Base-by-base conservation (phyloP, 2,329 filamentous ascomycete species). In the Microascus cirrosus region DNA sequence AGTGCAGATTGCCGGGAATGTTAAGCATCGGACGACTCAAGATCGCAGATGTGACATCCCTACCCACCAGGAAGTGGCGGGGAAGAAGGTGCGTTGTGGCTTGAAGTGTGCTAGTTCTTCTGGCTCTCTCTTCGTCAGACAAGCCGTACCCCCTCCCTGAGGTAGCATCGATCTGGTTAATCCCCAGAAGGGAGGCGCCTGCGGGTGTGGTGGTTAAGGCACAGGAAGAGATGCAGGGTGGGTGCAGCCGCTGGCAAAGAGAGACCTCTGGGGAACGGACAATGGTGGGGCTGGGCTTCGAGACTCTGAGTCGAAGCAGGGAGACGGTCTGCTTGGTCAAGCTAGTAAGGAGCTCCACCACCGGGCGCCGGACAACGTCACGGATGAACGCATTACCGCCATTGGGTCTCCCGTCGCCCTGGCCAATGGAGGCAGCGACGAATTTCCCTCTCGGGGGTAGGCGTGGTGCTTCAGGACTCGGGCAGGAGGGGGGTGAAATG, bases 381-480 rank as follows among this genome's bases (percentile, higher is more conserved):
- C 55, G 55, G 55, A 39, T 53, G 55, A 53, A 57, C 48, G 55
- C 55, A 52, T 57, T 22, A 36, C 55, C 55, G 48, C 52, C 35
- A 48, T 32, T 52, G 55, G 36, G 28, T 32, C 55, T 57, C 18
- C 25, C 32, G 36, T 36, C 12, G 48, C 15, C 34, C 24, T 20
- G 35, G 34, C 55, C 55, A 57, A 57, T 53, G 48, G 45, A 39
- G 52, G 48, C 32, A 12, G 18, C 24, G 36, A 15, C 28, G 55
- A 45, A n/a, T n/a, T 52, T n/a, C 55, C 48, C 55, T 52, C 25
- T 52, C 34, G 39, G 5, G 28, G 28, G 20, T 10, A n/a, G 32
- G 50, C 36, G 55, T 24, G 28, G 34, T 52, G 28, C 28, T 39
- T 39, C 42, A 57, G 48, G 32, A 25, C 48, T 53, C 50, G 28